A percentile compares a stretch with the other conserved stretches of the same genome.
Conservation (phyloP, 176 grass and related monocot genomes). For the Musa itinerans region DNA sequence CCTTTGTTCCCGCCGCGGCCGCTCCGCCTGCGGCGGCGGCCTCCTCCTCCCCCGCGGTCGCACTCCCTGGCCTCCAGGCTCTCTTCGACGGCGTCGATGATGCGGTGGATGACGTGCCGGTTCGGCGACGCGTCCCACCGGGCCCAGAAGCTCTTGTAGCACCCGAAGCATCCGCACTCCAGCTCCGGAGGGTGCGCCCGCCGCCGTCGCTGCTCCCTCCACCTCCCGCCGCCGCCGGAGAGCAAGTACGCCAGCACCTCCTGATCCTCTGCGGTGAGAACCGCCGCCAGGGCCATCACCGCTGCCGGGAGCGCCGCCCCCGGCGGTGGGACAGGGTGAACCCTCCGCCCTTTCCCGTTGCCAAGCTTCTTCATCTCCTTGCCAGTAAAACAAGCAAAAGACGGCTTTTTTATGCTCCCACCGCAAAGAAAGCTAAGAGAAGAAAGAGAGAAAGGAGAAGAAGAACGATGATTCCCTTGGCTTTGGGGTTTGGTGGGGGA, state of each 20-base stretch:
- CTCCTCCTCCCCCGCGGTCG: not conserved
- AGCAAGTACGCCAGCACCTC: slow-evolving; percentile 82
- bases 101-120: slow-evolving; percentile 75
- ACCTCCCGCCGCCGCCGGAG: slow-evolving; percentile 22
- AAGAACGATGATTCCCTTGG: no score
- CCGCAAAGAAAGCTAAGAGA: no score
- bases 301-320: slow-evolving; percentile 36
- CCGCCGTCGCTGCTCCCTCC: slow-evolving; percentile 19
- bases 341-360: slow-evolving; percentile 56
- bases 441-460: no score
- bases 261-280: slow-evolving; percentile 57
- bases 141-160: slow-evolving; percentile 99
- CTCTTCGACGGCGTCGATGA: slow-evolving; percentile 92
- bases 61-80: not conserved
- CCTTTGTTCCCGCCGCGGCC: slow-evolving; percentile 1
- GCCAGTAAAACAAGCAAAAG: not conserved
- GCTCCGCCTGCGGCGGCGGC: slow-evolving; percentile 8
- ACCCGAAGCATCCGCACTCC: slow-evolving; percentile 85
- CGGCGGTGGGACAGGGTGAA: slow-evolving; percentile 46
- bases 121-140: slow-evolving; percentile 91
- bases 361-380: slow-evolving; percentile 56
- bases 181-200: slow-evolving; percentile 57
- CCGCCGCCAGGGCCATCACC: slow-evolving; percentile 40
- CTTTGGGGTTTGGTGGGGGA: no score
- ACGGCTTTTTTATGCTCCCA: not conserved